Evolutionary conservation across 768 basidiomycete species (phyloP), one percentile per base, ranked within the genome.

Genomic region (Ramaria sp.): DNA sequence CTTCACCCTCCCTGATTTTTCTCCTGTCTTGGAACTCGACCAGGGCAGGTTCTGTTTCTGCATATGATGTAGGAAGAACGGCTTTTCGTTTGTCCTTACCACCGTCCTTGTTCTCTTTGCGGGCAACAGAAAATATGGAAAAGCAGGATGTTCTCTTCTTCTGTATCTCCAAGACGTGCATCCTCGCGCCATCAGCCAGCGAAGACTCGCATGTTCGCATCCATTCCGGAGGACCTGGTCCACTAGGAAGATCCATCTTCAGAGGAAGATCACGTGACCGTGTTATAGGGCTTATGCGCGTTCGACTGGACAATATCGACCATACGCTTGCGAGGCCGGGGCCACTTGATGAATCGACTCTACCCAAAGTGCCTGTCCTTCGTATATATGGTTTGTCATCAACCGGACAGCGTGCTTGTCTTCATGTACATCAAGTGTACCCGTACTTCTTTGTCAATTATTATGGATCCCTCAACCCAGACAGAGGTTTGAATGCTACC

Each of bases 391-490:
- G 95, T 13, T 70, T 81, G 12, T 88, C 91, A 1, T 86, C 88
- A 4, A 65, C 69, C 1, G 88, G 90, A 13, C 72, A 81, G 66
- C 85, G 82, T 63, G 78, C 90, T 18, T 94, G 92, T 63, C 76
- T 94, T 13, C 85, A 96, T 71, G 72, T 98, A 38, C 94, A 96
- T 65, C 90, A 93, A 71, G 86, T 87, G 28, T 95, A 86, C 68
- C 94, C 95, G 0, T 99, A 99, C 68, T 83, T 94, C 66, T 95
- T 79, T 65, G 76, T 95, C 44, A 85, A 91, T 60, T 99, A 95
- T 70, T 61, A 66, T 20, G 86, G 81, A 1, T 75, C 75, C 28
- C 66, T 94, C 63, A 75, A 77, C 43, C 81, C 82, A 0, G 73
- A 71, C 25, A 66, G 77, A 59, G 87, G 90, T 88, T 61, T 62